A percentile compares a stretch with the other conserved stretches of the same genome.
Conservation (phyloP, 176 grass and related monocot species). For the Zoysia pacifica region DNA sequence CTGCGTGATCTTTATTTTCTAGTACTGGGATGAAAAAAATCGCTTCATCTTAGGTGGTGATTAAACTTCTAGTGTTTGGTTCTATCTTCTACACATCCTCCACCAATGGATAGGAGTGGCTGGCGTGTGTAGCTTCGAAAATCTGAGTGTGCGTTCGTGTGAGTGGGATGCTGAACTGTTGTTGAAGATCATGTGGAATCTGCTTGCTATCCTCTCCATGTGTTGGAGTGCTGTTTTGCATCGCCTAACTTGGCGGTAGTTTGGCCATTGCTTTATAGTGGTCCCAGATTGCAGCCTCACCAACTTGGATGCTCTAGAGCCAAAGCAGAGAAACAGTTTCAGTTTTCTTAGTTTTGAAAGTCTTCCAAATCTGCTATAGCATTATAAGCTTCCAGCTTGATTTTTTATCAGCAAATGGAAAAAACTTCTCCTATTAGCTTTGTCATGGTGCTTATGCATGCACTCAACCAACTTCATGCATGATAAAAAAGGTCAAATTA, state of each 20-base stretch:
- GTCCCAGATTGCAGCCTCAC: neutral
- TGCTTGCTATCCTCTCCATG: neutral
- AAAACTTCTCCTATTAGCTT: neutral
- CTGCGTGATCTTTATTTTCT: constrained; percentile 48
- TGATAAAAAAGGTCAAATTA: neutral
- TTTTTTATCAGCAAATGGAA: too few species aligned
- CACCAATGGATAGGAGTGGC: constrained; percentile 4
- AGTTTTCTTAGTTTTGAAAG: constrained; percentile 15
- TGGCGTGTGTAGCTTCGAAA: constrained; percentile 1
- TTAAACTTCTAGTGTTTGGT: constrained; percentile 19
- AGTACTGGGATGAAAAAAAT: constrained; percentile 45
- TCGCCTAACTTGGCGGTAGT: constrained; percentile 3
- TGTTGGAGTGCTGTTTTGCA: neutral
- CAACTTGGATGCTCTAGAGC: constrained; percentile 10
- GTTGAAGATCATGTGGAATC: constrained; percentile 17
- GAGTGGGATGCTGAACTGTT: constrained; percentile 6
- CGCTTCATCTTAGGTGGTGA: constrained; percentile 6
- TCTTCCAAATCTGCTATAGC: too few species aligned
- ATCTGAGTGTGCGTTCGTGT: neutral
- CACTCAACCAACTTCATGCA: constrained; percentile 19
- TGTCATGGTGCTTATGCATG: constrained; percentile 9
- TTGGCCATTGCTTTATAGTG: constrained; percentile 10
- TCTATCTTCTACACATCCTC: constrained; percentile 23
- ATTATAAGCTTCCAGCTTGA: too few species aligned
- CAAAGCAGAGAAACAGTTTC: neutral